Evolutionary conservation across 352 stramenopile genomes (phyloP), one percentile per base, ranked within the genome.

Genomic region (Globisporangium carolinianum): DNA sequence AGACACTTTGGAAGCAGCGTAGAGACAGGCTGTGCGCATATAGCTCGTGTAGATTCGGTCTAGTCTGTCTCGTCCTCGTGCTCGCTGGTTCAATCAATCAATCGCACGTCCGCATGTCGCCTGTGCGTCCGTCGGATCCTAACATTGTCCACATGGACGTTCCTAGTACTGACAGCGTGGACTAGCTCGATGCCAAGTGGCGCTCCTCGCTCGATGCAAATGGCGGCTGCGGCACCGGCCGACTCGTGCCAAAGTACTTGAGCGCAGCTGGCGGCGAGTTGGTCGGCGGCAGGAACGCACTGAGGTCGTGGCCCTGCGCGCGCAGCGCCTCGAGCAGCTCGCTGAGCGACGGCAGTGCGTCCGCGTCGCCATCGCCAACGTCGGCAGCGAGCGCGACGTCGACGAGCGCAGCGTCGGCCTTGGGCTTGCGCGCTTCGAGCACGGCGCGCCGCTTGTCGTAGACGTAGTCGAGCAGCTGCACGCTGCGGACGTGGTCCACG

Each of bases 391-490:
- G 66, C 6, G 69, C 62, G 11, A 91, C 49, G 9, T 87, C 58
- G 4, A 90, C 55, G 1, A 91, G 67, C 8, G 75, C 55, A 2
- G 79, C 83, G 35, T 87, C 68, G 10, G 78, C 69, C 50, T 77
- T 72, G 47, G 76, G 78, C 47, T 78, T 72, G 42, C 63, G 50
- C 7, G 75, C 66, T 46, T 85, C 70, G 47, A 74, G 55, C 41
- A 85, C 51, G 24, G 83, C 79, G 3, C 65, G 67, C 42, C 76
- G 72, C 42, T 78, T 80, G 56, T 91, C 79, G 55, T 85, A 87
- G 24, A 67, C 78, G 51, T 87, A 93, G 57, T 91, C 79, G 5
- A 87, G 58, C 11, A 91, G 58, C 61, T 93, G 80, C 47, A 90
- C 60, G 53, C 73, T 89, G 24, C 76, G 76, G 67, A 87, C 81